Conservation (phyloP, 331 rosid species). For the Saraca asoca region DNA sequence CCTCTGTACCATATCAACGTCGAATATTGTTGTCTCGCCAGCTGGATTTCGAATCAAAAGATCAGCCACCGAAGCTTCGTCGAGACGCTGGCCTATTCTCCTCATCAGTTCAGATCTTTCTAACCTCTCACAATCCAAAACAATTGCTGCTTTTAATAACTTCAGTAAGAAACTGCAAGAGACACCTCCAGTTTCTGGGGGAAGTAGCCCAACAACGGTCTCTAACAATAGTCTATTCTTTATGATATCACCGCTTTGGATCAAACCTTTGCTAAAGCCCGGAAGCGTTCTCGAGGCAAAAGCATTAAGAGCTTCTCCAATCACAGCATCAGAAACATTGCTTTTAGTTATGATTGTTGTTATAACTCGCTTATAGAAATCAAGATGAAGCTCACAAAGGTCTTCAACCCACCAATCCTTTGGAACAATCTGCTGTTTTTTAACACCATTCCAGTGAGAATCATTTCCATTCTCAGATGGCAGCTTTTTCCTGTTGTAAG, state of each 20-base stretch:
- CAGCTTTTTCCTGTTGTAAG: constrained; percentile 78
- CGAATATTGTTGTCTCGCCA: constrained; percentile 50
- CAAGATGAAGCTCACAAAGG: constrained; percentile 85
- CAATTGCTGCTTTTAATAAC: constrained; percentile 59
- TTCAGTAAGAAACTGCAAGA: constrained; percentile 73
- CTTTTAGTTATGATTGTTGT: constrained; percentile 61
- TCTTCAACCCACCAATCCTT: constrained; percentile 99
- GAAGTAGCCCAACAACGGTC: constrained; percentile 64
- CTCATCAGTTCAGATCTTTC: constrained; percentile 60
- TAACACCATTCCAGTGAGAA: constrained; percentile 68
- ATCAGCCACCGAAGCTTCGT: constrained; percentile 75
- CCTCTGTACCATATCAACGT: constrained; percentile 68
- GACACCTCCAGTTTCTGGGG: constrained; percentile 51
- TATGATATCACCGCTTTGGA: constrained; percentile 61
- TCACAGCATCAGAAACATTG: constrained; percentile 50
- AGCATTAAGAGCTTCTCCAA: constrained; percentile 84
- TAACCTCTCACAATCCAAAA: constrained; percentile 59
- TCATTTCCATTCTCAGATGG: constrained; percentile 73
- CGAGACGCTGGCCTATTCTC: constrained; percentile 73
- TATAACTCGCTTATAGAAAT: constrained; percentile 67
- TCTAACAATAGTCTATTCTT: constrained; percentile 63
- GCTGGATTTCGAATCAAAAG: constrained; percentile 58
- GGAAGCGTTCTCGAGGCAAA: constrained; percentile 69
- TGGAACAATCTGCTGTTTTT: constrained; percentile 74
- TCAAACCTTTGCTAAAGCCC: constrained; percentile 62